A percentile compares a stretch with the other conserved stretches of the same genome.
These are phyloP conservation scores for Dimocarpus longan DNA, from an alignment of 345 rosid species.

Conservation along the genomic window DNA sequence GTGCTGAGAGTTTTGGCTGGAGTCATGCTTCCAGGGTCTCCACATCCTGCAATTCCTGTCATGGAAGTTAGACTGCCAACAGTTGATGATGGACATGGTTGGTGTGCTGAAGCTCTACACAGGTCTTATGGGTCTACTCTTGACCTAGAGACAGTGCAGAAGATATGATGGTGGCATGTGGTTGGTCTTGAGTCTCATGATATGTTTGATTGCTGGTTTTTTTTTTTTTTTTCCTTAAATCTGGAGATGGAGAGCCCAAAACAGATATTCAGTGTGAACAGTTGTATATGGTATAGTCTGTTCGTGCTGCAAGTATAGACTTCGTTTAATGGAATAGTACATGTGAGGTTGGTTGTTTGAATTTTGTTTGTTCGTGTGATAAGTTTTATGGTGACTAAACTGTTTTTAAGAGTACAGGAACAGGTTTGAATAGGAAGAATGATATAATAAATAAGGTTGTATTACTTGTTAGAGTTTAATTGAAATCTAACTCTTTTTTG, in stretches of 20 bases:
- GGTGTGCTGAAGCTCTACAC: conserved; percentile 73
- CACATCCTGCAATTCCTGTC: conserved; percentile 60
- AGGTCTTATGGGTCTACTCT: conserved; percentile 57
- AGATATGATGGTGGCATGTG: conserved; percentile 25
- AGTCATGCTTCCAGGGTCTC: conserved; percentile 59
- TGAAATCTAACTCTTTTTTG: too few relatives aligned
- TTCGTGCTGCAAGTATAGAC: not conserved
- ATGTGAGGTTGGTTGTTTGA: not conserved
- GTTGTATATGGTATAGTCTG: not conserved
- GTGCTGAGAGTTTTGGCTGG: conserved; percentile 68
- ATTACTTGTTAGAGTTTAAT: too few relatives aligned
- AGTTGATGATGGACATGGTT: conserved; percentile 85
- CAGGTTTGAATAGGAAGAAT: too few relatives aligned
- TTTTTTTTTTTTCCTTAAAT: not conserved
- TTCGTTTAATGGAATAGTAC: not conserved
- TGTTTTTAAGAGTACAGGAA: not conserved
- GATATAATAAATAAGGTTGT: too few relatives aligned
- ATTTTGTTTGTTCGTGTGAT: not conserved
- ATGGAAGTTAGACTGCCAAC: conserved; percentile 93
- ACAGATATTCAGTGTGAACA: not conserved
- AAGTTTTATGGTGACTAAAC: not conserved
- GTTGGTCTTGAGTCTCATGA: not conserved
- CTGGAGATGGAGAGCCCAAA: not conserved
- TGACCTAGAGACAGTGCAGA: conserved; percentile 63
- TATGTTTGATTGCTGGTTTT: not conserved